Conservation (phyloP, 2,329 filamentous ascomycete species). For the Microsporum ferrugineum region DNA sequence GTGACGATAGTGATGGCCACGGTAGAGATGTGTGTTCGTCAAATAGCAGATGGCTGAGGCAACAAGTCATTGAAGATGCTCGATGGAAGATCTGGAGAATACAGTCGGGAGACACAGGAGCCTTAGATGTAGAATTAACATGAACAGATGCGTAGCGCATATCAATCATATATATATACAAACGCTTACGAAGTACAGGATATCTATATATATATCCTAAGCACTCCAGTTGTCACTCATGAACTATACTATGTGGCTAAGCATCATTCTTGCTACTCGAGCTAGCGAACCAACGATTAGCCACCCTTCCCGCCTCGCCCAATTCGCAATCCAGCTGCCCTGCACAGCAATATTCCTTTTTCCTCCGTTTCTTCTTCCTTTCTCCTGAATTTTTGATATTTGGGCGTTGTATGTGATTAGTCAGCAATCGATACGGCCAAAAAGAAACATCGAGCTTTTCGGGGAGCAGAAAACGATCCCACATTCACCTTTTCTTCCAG, state of each 20-base stretch:
- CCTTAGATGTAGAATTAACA: background rate
- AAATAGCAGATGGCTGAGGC: constrained; percentile 28
- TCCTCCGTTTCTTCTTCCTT: no score
- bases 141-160: background rate
- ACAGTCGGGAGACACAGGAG: constrained; percentile 20
- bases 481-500: background rate
- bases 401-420: background rate
- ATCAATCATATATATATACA: background rate
- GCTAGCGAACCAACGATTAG: no score
- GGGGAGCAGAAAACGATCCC: background rate
- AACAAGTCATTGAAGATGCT: constrained; percentile 31
- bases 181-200: background rate
- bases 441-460: background rate
- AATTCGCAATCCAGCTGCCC: no score
- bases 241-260: no score
- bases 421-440: background rate
- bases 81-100: constrained; percentile 35
- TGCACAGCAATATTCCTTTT: no score
- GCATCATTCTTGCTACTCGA: no score
- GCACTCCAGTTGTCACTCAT: no score
- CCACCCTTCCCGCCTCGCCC: no score
- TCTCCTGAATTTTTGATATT: no score
- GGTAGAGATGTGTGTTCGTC: constrained; percentile 26
- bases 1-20: constrained; percentile 14
- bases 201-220: background rate